Base-by-base conservation (phyloP, 83 land plant species). In the Picea abies region DNA sequence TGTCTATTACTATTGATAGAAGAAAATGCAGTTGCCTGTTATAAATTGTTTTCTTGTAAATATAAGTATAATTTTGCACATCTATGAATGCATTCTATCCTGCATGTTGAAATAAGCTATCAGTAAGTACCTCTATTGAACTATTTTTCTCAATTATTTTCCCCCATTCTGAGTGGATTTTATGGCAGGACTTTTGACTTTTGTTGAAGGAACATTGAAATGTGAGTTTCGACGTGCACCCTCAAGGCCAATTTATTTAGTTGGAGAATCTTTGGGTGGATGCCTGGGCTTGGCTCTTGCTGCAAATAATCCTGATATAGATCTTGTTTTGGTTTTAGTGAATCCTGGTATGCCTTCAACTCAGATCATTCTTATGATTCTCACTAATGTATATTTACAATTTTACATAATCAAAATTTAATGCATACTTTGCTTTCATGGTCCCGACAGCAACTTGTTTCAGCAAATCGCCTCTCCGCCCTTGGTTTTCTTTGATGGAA, bases 231-330 rank as follows among this genome's bases (percentile, higher is more conserved):
- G 52, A 15, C 56, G 41, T 12, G 66, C 63, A 76, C 84, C 86
- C 47, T 44, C 44, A 41, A 89, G 86, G 61, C 93, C 95, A 0
- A 91, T 93, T 79, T 93, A 89, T 86, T 75, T 93, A 39, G 92
- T 92, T 82, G 97, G 97, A 47, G 96, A 95, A 79, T 90, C 89
- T 58, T 66, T 93, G 80, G 97, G 97, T 71, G 96, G 85, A 65
- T 89, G 91, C 68, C 79, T 95, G 72, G 96, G 94, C 0, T 83
- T 95, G 58, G 85, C 87, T 26, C 86, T 91, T 69, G 97, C 96
- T 47, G 90, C 97, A 32, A 88, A 90, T 41, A 95, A 93, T 79
- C 97, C 94, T 20, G 86, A 84, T 62, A 70, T 91, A 67, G 96
- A 95, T 79, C 86, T 95, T 73, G 80, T 84, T 22, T 78, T 95